Percentiles rank a stretch among this genome's conserved stretches.
These are phyloP conservation scores for Petunia secreta DNA, from an alignment of 257 asterid species.

Conservation along the genomic window DNA sequence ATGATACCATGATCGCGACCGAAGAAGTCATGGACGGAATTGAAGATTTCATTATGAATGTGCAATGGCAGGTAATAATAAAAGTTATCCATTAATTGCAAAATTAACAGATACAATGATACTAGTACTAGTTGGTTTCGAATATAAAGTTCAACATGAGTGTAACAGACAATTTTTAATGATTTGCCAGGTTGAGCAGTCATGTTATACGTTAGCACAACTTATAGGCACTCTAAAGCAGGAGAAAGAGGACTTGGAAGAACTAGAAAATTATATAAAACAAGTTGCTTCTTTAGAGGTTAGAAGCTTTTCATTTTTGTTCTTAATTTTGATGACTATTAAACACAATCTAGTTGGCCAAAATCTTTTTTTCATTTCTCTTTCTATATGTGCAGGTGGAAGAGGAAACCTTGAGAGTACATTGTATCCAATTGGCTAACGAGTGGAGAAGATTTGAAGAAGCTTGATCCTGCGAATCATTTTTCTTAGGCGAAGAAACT, in stretches of 20 bases:
- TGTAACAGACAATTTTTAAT: neutral
- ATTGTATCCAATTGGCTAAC: conserved; percentile 44
- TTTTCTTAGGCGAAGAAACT: neutral
- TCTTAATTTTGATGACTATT: neutral
- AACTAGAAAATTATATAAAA: conserved; percentile 44
- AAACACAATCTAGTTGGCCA: too few species aligned
- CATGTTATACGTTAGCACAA: conserved; percentile 62
- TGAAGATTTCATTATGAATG: conserved; percentile 38
- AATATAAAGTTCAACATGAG: too few species aligned
- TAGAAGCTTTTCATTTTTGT: neutral
- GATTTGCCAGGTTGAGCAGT: conserved; percentile 49
- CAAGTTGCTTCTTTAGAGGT: conserved; percentile 50
- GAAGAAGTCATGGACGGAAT: conserved; percentile 49
- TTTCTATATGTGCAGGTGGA: conserved; percentile 47
- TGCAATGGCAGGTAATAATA: conserved; percentile 49
- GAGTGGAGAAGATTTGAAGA: conserved; percentile 18
- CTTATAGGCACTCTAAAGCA: conserved; percentile 53
- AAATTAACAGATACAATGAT: neutral
- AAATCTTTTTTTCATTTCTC: neutral
- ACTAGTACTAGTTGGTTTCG: too few species aligned
- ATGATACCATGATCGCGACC: conserved; percentile 51
- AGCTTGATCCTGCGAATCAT: neutral
- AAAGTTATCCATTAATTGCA: neutral
- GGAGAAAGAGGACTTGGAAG: conserved; percentile 42
- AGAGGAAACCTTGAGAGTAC: conserved; percentile 56